Base-by-base conservation (phyloP, 2,329 filamentous ascomycete genomes). In the Calonectria pseudoreteaudii region DNA sequence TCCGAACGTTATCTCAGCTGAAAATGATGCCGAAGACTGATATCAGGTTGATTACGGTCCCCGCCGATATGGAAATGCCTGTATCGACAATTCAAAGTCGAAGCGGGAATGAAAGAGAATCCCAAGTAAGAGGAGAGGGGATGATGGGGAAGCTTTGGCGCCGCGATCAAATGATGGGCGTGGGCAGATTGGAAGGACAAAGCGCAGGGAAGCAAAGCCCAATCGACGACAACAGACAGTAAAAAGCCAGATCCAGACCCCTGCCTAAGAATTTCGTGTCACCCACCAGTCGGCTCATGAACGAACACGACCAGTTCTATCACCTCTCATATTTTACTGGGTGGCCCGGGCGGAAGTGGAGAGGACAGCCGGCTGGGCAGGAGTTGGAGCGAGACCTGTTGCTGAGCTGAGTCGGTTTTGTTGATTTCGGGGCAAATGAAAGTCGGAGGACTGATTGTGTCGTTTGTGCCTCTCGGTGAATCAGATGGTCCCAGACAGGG, bases 271-370 rank as follows among this genome's bases (percentile, higher is more conserved):
- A 62, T 70, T 69, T 52, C 44, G 66, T 62, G 66, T 66, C 49
- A 69, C 71, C 60, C 14, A 53, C 60, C 56, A 66, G 71, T 66
- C 71, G 60, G 66, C 58, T 60, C 66, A 70, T 36, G 66, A 73
- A 73, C 66, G 58, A 70, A 73, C 66, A 73, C 60, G 60, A 66
- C 67, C 41, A 34, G 53, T 70, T 72, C 72, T 74, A 70, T 72
- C 69, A 72, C 66, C 72, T 72, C 28, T 74, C 72, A 74, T 74
- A 70, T 74, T 74, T 72, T 70, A 53, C 60, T 66, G 60, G 71
- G 62, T 56, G 71, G 60, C 28, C 58, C 49, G 23, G 38, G 71
- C 50, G 66, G 56, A 64, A 41, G 66, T 72, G 71, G 71, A 68
- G 66, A 58, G 60, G 50, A 47, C 50, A n/a, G 62, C 30, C 30